Evolutionary conservation across 2,329 filamentous ascomycete species (phyloP).

Genomic region (Coccinonectria pachysandricola): DNA sequence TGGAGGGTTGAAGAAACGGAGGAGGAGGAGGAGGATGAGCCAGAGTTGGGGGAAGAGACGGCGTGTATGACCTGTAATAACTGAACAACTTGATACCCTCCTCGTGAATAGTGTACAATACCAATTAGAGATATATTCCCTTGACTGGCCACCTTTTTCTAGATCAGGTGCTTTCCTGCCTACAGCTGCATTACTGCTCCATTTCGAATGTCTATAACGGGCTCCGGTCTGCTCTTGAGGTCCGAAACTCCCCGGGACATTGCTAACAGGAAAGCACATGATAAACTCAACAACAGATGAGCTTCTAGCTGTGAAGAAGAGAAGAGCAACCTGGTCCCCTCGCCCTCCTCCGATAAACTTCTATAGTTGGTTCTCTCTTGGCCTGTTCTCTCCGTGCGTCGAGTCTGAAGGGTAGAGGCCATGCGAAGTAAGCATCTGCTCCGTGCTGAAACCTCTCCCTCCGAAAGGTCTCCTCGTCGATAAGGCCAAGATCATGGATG

Average conservation of each 20-base stretch:
- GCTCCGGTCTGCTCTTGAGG: too few species aligned
- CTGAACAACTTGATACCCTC: slow-evolving; percentile 2
- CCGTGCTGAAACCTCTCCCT: slow-evolving; percentile 16
- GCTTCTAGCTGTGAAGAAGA: too few species aligned
- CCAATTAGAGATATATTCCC: background rate
- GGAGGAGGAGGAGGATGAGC: slow-evolving; percentile 9
- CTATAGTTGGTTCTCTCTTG: background rate
- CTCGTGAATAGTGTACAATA: slow-evolving; percentile 2
- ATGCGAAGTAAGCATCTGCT: slow-evolving; percentile 6
- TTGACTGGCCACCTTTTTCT: background rate
- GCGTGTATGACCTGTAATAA: slow-evolving; percentile 2
- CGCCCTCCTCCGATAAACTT: slow-evolving; percentile 5
- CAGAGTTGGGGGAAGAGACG: slow-evolving; percentile 6
- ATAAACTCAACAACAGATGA: too few species aligned
- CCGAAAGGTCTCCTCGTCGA: slow-evolving; percentile 17
- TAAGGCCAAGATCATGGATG: slow-evolving; percentile 18
- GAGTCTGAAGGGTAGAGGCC: slow-evolving; percentile 10
- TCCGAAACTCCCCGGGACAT: too few species aligned
- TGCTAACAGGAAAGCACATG: too few species aligned
- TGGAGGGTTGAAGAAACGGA: slow-evolving; percentile 7
- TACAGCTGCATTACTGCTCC: too few species aligned
- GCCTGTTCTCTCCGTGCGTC: slow-evolving; percentile 1
- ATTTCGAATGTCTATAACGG: too few species aligned
- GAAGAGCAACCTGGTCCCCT: slow-evolving; percentile 1
- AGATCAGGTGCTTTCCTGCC: background rate